Base-by-base conservation (phyloP, 2,329 filamentous ascomycete genomes). In the Moelleriella libera region DNA sequence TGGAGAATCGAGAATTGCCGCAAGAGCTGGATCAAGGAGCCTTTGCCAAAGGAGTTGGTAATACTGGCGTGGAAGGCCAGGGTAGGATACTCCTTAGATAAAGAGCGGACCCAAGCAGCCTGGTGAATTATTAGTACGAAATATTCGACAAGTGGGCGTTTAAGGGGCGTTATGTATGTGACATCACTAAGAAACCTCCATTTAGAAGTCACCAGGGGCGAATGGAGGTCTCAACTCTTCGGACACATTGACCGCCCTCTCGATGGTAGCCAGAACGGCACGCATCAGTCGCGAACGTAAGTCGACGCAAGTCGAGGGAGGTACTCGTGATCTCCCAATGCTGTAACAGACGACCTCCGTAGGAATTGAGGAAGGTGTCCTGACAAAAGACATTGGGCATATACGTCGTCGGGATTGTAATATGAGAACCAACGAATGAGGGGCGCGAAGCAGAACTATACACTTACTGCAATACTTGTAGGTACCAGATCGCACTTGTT, bases 181-280 rank as follows among this genome's bases (percentile, higher is more conserved):
- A 85, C 86, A 84, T 87, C 84, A 97, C 92, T 98, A 98, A 94
- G 92, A 97, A 85, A 74, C 77, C 77, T 78, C 79, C 84, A 81
- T 89, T 69, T 68, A 21, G 70, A 75, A 75, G 68, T 57, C 64
- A 48, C 48, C 41, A 52, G 48, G 49, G 71, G 76, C 69, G 74
- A 78, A 78, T 79, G 77, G 78, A 80, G 79, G 73, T 73, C 84
- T 97, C 92, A 96, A 97, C 92, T 97, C 90, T 84, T 76, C 87
- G 82, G 82, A 85, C 83, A 83, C 87, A 92, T 74, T 69, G 76
- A 75, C 75, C 69, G 70, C 76, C 12, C 83, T 82, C 80, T 73
- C 74, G 85, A 88, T 74, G 71, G 69, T 76, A 59, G 75, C 86
- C 92, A 97, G 88, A 81, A 97, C 89, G 88, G 85, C 74, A 76